Percentiles rank a stretch among this genome's conserved stretches.
phyloP scores from a whole-genome alignment of 2,329 filamentous ascomycete genomes.

The Colletotrichum horii region DNA sequence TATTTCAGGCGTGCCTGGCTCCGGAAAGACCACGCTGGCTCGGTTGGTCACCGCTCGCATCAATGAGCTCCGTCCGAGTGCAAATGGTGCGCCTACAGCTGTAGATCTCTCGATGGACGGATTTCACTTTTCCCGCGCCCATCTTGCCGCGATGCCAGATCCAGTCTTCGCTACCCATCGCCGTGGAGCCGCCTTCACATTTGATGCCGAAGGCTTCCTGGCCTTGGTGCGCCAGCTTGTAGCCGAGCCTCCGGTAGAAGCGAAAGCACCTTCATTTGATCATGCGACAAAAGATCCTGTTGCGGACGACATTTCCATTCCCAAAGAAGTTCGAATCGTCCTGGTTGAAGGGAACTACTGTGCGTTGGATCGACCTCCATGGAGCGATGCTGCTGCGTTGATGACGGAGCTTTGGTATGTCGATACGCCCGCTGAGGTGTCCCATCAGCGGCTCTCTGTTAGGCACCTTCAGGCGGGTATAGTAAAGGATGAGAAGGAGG shows the following conservation, averaged over 20 bases:
- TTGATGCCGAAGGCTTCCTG: background rate
- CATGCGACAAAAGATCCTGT: background rate
- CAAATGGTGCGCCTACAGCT: background rate
- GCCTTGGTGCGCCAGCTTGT: background rate
- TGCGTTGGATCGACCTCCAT: background rate
- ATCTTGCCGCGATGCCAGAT: background rate
- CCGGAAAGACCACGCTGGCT: background rate
- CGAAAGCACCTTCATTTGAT: background rate
- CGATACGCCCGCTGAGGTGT: background rate
- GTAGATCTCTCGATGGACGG: background rate
- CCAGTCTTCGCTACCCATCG: background rate
- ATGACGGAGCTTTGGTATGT: background rate
- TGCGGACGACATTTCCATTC: background rate
- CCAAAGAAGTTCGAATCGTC: background rate
- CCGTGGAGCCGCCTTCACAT: background rate
- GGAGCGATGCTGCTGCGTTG: background rate
- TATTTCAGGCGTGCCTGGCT: background rate
- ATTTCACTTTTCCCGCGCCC: background rate
- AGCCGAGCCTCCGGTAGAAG: background rate
- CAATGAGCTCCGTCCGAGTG: background rate
- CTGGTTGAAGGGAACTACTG: background rate
- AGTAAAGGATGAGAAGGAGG: background rate
- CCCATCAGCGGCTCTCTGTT: background rate
- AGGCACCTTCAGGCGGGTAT: background rate
- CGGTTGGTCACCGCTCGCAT: background rate